Conservation (phyloP, 2,329 filamentous ascomycete species). For the Grosmannia serpens region DNA sequence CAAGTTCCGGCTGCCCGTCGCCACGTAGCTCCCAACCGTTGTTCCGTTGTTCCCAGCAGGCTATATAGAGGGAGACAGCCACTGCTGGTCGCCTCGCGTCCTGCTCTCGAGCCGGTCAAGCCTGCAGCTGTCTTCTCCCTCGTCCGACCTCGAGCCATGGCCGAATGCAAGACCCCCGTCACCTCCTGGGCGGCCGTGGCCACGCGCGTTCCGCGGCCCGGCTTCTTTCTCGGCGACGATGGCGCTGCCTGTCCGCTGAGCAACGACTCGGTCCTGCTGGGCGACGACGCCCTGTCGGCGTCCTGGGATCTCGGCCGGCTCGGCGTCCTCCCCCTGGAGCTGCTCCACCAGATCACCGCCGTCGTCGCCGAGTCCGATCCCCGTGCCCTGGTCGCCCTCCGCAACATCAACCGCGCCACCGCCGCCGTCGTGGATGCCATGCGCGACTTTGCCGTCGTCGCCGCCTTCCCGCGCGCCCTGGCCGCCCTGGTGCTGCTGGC, state of each 20-base stretch:
- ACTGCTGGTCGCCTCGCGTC: background rate
- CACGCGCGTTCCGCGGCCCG: constrained; percentile 10
- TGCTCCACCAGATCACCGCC: constrained; percentile 7
- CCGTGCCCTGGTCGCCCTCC: constrained; percentile 7
- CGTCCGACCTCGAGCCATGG: background rate
- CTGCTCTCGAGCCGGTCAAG: too few species aligned
- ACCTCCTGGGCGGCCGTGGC: constrained; percentile 9
- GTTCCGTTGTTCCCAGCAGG: too few species aligned
- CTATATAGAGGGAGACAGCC: too few species aligned
- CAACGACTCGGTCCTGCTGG: constrained; percentile 4
- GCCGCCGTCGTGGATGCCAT: constrained; percentile 7
- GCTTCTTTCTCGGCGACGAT: constrained; percentile 13
- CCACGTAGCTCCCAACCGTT: too few species aligned
- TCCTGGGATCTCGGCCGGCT: constrained; percentile 8
- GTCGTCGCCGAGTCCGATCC: constrained; percentile 8
- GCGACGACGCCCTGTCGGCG: background rate
- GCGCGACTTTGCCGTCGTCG: constrained; percentile 10
- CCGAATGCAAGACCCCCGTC: background rate
- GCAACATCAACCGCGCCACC: constrained; percentile 9
- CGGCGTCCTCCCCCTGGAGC: constrained; percentile 7
- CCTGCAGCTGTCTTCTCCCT: too few species aligned
- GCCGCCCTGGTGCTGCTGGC: constrained; percentile 7
- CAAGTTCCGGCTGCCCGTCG: background rate
- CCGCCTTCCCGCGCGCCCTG: constrained; percentile 10
- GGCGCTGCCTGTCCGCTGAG: constrained; percentile 1